Percentiles rank a stretch among this genome's conserved stretches.
phyloP scores from a whole-genome alignment of 495 filamentous ascomycete species.

The Penicillium bialowiezense region DNA sequence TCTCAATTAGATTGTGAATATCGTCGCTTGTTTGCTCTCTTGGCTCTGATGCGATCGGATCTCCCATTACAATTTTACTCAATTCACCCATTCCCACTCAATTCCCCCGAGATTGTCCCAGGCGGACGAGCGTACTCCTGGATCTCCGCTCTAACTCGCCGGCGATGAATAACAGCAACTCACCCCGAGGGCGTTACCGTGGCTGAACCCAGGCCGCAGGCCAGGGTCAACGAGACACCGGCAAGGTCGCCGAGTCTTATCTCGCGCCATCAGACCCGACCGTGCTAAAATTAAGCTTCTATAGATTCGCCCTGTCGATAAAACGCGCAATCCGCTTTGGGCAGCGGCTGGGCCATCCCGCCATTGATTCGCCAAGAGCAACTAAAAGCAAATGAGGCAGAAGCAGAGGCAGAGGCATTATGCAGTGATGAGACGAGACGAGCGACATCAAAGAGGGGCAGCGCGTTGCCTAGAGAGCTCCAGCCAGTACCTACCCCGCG shows the following conservation, averaged over 20 bases:
- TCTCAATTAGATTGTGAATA: slow-evolving; percentile 8
- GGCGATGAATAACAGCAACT: slow-evolving; percentile 11
- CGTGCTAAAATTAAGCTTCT: slow-evolving; percentile 4
- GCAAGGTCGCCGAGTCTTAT: slow-evolving; percentile 4
- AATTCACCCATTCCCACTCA: no score
- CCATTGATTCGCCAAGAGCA: not conserved
- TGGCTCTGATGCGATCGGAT: no score
- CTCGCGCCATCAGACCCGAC: not conserved
- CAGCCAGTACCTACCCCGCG: slow-evolving; percentile 2
- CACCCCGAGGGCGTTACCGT: slow-evolving; percentile 17
- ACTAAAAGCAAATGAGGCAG: not conserved
- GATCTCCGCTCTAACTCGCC: not conserved
- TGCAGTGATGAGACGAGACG: not conserved
- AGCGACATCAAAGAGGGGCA: not conserved
- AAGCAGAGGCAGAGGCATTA: not conserved
- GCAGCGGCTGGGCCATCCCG: not conserved
- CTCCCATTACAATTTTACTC: no score
- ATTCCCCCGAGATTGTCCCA: no score
- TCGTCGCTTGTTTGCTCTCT: not conserved
- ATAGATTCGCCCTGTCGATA: not conserved
- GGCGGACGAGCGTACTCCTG: slow-evolving; percentile 2
- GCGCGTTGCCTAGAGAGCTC: not conserved
- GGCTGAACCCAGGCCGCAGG: slow-evolving; percentile 23
- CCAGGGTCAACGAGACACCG: slow-evolving; percentile 1
- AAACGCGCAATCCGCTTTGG: slow-evolving; percentile 3